A percentile compares a stretch with the other conserved stretches of the same genome.
Evolutionary conservation across 768 basidiomycete species (phyloP).

Genomic region (Kwoniella shandongensis): DNA sequence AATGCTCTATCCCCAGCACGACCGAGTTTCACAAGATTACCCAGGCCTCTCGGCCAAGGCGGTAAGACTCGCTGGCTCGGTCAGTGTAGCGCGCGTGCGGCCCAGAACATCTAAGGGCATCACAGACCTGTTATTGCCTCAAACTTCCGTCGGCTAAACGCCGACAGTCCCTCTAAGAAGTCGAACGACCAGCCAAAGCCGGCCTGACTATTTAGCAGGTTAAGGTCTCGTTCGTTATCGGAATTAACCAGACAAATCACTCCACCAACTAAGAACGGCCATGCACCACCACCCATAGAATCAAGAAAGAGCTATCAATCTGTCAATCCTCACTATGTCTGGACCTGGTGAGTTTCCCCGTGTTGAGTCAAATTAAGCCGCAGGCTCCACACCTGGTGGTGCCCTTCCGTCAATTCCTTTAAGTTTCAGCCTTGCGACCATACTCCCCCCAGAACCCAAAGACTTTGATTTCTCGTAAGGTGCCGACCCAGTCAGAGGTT

Average conservation of each 20-base stretch:
- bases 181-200: slow-evolving; percentile 70
- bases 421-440: slow-evolving; percentile 74
- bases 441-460: slow-evolving; percentile 80
- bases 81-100: slow-evolving; percentile 85
- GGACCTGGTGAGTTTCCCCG: slow-evolving; percentile 78
- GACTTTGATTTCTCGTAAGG: slow-evolving; percentile 85
- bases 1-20: slow-evolving; percentile 85
- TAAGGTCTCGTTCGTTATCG: slow-evolving; percentile 92
- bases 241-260: slow-evolving; percentile 97
- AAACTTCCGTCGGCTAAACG: slow-evolving; percentile 79
- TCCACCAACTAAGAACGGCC: slow-evolving; percentile 84
- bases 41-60: slow-evolving; percentile 73
- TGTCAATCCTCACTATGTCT: slow-evolving; percentile 74
- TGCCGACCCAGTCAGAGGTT: slow-evolving; percentile 71
- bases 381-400: slow-evolving; percentile 77
- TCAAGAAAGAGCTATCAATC: slow-evolving; percentile 82
- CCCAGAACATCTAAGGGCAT: slow-evolving; percentile 89
- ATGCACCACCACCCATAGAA: slow-evolving; percentile 85
- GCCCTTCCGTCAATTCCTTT: slow-evolving; percentile 81
- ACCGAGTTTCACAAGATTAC: slow-evolving; percentile 78
- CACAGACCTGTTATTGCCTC: slow-evolving; percentile 90
- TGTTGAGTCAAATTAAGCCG: slow-evolving; percentile 83
- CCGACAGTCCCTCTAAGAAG: slow-evolving; percentile 85
- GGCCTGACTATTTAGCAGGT: slow-evolving; percentile 86
- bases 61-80: slow-evolving; percentile 77